Evolutionary conservation across 805 yeast genomes (phyloP).

Genomic region (Ogataea saltuana): DNA sequence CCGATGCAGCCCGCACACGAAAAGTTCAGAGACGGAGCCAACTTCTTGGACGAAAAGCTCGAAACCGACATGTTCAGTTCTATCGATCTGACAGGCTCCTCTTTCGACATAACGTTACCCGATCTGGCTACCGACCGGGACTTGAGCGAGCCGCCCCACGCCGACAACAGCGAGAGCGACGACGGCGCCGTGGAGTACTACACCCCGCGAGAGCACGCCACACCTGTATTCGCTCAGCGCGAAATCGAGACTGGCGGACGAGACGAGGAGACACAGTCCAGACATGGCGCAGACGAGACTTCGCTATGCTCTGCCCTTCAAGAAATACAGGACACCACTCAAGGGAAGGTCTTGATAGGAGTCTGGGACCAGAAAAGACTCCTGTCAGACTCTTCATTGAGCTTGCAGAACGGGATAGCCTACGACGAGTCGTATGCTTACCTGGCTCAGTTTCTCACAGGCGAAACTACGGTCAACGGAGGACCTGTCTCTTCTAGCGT

Average conservation of each 20-base stretch:
- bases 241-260: neutral
- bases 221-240: constrained; percentile 9
- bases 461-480: constrained; percentile 20
- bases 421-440: constrained; percentile 46
- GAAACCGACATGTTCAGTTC: constrained; percentile 20
- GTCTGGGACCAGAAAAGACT: constrained; percentile 17
- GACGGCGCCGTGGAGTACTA: constrained; percentile 16
- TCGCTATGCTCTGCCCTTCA: constrained; percentile 32
- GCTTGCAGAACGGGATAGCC: constrained; percentile 16
- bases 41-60: neutral
- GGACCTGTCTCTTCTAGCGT: too few species aligned
- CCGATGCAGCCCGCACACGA: constrained; percentile 13
- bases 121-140: constrained; percentile 16
- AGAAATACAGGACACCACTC: constrained; percentile 22
- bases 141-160: constrained; percentile 2
- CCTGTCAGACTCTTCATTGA: constrained; percentile 19
- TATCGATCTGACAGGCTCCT: constrained; percentile 19
- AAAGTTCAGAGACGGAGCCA: constrained; percentile 1
- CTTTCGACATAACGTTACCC: constrained; percentile 20
- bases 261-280: neutral
- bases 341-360: constrained; percentile 23
- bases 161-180: constrained; percentile 10
- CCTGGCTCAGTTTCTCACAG: constrained; percentile 39
- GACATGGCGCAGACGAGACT: constrained; percentile 15
- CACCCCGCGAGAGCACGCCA: constrained; percentile 23